Base-by-base conservation (phyloP, 352 stramenopile genomes). In the Globisporangium mamillatum region DNA sequence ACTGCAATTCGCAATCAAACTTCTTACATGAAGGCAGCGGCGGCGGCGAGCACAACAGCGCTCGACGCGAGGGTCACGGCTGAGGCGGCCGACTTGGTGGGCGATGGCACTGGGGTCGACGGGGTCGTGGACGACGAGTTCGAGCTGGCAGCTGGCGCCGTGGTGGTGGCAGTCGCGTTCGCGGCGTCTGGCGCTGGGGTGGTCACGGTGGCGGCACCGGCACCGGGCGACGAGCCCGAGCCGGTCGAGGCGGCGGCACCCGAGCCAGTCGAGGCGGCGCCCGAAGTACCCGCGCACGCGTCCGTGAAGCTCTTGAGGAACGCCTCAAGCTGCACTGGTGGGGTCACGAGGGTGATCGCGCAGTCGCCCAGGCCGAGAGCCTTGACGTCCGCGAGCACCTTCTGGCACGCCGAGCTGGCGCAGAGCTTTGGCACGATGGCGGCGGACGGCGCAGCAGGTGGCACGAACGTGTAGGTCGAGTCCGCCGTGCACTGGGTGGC, bases 381-480 rank as follows among this genome's bases (percentile, higher is more conserved):
- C 25, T 46, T 60, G 4, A 78, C 65, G 12, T 66, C 54, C 65
- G 64, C 64, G 22, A 82, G 73, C 68, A 77, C 71, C 4, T 60
- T n/a, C 66, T 76, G 60, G 71, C 75, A 82, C 25, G 71, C 56
- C 12, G 56, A 64, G 46, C 66, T 69, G 24, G 59, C 69, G 73
- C 73, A 82, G 70, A 82, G 74, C 64, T 63, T 58, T 3, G 56
- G 53, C 60, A 79, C 60, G 57, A 68, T 27, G 20, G 54, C 63
- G 7, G 66, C 52, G n/a, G 66, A 67, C 9, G 75, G 75, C 12
- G 67, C 71, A 44, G 50, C 4, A 12, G 74, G 70, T 41, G 68
- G 69, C 41, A 72, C 63, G 63, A 75, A 73, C 6, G 55, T 64
- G 75, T 78, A 82, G 27, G 73, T 73, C 38, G 75, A 79, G 56